Percentiles rank a stretch among this genome's conserved stretches.
These are phyloP conservation scores for Alternaria novae-zelandiae DNA, from an alignment of 2,329 filamentous ascomycete species.

Conservation along the genomic window DNA sequence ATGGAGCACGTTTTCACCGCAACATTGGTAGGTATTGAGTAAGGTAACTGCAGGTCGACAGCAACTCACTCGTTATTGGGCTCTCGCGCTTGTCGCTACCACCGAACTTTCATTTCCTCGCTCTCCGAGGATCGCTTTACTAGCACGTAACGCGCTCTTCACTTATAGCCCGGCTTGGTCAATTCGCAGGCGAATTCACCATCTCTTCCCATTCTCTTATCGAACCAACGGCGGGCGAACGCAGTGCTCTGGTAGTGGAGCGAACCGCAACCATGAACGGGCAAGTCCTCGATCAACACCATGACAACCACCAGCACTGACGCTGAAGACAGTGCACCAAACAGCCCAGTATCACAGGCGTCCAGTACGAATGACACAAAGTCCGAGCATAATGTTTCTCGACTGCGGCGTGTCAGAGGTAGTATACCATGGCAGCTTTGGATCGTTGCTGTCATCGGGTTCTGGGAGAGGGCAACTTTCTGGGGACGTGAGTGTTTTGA, in stretches of 20 bases:
- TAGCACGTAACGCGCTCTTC: neutral
- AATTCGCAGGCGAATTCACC: neutral
- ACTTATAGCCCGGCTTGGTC: neutral
- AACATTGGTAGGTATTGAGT: neutral
- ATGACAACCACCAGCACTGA: neutral
- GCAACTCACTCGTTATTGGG: neutral
- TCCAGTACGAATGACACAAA: constrained; percentile 4
- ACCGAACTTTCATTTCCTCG: neutral
- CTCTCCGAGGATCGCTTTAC: neutral
- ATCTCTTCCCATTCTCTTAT: neutral
- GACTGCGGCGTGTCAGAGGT: constrained; percentile 30
- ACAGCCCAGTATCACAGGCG: constrained; percentile 6
- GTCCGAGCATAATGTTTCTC: neutral
- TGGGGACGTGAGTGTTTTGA: constrained; percentile 26
- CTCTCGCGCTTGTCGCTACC: neutral
- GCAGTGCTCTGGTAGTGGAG: neutral
- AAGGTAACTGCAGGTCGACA: neutral
- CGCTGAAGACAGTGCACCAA: neutral
- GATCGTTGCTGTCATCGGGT: constrained; percentile 31
- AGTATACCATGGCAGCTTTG: constrained; percentile 32
- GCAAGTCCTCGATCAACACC: neutral
- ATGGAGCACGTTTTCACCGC: constrained; percentile 4
- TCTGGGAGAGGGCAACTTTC: constrained; percentile 38
- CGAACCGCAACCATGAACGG: neutral
- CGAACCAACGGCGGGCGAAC: neutral